Evolutionary conservation across 768 basidiomycete genomes (phyloP).

Genomic region (Lactarius pseudohatsudake): DNA sequence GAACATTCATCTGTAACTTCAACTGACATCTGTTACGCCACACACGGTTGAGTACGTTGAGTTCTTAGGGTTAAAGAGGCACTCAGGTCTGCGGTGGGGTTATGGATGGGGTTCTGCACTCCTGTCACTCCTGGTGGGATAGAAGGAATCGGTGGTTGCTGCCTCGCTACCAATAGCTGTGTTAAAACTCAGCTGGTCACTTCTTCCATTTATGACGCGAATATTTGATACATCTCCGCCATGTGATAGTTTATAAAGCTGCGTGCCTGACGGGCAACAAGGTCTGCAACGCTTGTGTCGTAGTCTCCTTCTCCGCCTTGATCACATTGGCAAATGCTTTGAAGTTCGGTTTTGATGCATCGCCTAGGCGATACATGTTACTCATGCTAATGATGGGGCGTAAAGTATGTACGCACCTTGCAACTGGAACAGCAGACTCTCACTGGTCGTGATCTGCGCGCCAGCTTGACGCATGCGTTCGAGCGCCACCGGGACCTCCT

Average conservation of each 20-base stretch:
- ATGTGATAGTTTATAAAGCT: constrained; percentile 5
- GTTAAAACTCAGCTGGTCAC: background rate
- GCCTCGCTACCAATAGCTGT: background rate
- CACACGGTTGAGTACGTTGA: too few relatives aligned
- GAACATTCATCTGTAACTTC: too few relatives aligned
- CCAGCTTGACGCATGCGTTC: constrained; percentile 70
- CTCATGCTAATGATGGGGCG: constrained; percentile 21
- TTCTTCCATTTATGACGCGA: background rate
- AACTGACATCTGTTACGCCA: too few relatives aligned
- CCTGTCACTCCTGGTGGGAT: background rate
- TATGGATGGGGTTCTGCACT: background rate
- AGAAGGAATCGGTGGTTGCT: background rate
- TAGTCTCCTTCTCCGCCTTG: constrained; percentile 74
- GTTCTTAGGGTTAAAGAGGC: too few relatives aligned
- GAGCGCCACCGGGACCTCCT: constrained; percentile 77
- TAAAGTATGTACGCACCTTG: constrained; percentile 49
- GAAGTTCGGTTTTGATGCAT: constrained; percentile 64
- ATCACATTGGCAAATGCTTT: constrained; percentile 68
- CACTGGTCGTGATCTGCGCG: constrained; percentile 75
- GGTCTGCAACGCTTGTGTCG: constrained; percentile 41
- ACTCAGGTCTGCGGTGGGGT: too few relatives aligned
- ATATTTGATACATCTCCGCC: background rate
- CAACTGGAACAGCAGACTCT: constrained; percentile 77
- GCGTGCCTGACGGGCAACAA: constrained; percentile 32
- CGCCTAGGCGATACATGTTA: constrained; percentile 41